phyloP scores from a whole-genome alignment of 768 basidiomycete species.

The Amanita muscaria region DNA sequence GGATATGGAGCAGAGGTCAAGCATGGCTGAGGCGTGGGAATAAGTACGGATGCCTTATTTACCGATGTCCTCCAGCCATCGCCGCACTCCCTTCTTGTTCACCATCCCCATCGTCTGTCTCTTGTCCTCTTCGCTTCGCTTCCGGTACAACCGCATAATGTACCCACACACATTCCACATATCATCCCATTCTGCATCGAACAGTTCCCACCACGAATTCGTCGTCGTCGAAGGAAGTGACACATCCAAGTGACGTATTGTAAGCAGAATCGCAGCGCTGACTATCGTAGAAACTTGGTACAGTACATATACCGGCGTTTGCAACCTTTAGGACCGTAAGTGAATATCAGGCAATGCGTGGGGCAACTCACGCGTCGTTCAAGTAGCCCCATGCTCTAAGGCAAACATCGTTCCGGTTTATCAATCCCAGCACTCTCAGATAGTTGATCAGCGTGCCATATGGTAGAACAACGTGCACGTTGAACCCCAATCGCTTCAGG shows the following conservation, averaged over 20 bases:
- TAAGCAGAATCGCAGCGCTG: constrained; percentile 79
- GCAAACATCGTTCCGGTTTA: constrained; percentile 58
- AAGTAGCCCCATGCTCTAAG: constrained; percentile 87
- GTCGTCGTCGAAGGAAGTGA: constrained; percentile 64
- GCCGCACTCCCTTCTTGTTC: constrained; percentile 70
- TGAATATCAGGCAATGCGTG: not conserved
- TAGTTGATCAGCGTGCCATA: constrained; percentile 96
- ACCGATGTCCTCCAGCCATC: constrained; percentile 83
- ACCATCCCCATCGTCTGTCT: constrained; percentile 48
- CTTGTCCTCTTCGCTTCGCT: constrained; percentile 37
- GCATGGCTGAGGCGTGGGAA: constrained; percentile 39
- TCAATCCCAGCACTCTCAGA: constrained; percentile 81
- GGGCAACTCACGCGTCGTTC: constrained; percentile 78
- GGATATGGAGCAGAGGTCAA: constrained; percentile 93
- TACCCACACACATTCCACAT: constrained; percentile 79
- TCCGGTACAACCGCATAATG: constrained; percentile 73
- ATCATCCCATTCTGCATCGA: constrained; percentile 88
- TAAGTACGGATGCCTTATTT: not conserved
- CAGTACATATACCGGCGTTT: constrained; percentile 86
- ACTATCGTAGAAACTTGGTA: constrained; percentile 89
- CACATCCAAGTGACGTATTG: constrained; percentile 62
- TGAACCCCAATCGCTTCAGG: constrained; percentile 91
- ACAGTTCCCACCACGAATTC: constrained; percentile 87
- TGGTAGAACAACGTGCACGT: constrained; percentile 86
- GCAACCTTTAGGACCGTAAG: constrained; percentile 47